A percentile compares a stretch with the other conserved stretches of the same genome.
Conservation (phyloP, 805 yeast genomes). For the Saccharomyces eubayanus region DNA sequence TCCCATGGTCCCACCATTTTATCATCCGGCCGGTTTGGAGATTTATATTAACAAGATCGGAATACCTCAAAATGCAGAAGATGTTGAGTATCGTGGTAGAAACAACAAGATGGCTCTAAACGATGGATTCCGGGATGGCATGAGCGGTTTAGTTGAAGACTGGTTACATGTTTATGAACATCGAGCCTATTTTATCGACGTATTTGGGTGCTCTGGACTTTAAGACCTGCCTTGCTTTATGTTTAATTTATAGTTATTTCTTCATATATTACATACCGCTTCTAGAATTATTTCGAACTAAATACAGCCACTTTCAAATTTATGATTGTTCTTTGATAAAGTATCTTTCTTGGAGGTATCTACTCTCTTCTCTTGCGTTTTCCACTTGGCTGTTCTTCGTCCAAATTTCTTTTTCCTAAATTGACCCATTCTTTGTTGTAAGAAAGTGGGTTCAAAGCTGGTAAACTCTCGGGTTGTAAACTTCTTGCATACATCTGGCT, state of each 20-base stretch:
- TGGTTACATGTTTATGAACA: constrained; percentile 32
- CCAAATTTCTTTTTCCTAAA: constrained; percentile 1
- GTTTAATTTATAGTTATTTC: background rate
- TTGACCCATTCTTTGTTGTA: background rate
- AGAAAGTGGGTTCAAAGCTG: constrained; percentile 7
- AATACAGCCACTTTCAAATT: background rate
- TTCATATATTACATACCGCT: background rate
- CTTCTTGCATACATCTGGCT: constrained; percentile 10
- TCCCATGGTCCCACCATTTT: constrained; percentile 50
- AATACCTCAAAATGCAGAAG: constrained; percentile 26
- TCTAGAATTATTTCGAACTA: background rate
- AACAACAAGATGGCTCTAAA: constrained; percentile 2
- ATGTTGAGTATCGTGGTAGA: constrained; percentile 22
- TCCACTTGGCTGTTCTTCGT: background rate
- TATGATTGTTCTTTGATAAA: background rate
- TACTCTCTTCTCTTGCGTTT: background rate
- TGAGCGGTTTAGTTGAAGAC: constrained; percentile 7
- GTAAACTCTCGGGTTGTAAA: constrained; percentile 6
- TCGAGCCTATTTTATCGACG: constrained; percentile 31
- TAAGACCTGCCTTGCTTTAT: constrained; percentile 1
- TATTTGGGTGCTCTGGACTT: constrained; percentile 29
- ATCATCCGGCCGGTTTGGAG: constrained; percentile 45
- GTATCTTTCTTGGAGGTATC: background rate
- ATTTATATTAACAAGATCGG: constrained; percentile 36
- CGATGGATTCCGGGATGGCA: background rate